phyloP scores from a whole-genome alignment of 208 protist species.

The Leishmania mexicana region DNA sequence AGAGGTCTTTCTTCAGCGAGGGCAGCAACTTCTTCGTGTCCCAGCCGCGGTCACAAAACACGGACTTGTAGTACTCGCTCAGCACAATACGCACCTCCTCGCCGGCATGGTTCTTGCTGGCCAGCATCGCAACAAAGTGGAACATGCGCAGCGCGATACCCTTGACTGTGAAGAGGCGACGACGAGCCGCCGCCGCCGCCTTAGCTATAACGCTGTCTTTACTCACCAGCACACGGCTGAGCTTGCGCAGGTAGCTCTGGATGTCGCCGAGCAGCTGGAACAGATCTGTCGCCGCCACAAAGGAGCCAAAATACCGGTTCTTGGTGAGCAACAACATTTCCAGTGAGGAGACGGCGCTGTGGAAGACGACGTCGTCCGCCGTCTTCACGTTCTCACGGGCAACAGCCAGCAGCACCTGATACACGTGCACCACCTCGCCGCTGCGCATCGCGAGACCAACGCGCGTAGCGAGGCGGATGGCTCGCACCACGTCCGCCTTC shows the following conservation, averaged over 20 bases:
- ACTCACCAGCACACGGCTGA: conserved; percentile 49
- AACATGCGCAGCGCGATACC: conserved; percentile 68
- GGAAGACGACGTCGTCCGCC: conserved; percentile 81
- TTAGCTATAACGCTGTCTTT: conserved; percentile 50
- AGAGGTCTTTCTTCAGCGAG: conserved; percentile 80
- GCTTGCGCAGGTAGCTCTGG: conserved; percentile 88
- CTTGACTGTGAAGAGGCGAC: conserved; percentile 72
- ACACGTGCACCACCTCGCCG: conserved; percentile 76
- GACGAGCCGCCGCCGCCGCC: conserved; percentile 50
- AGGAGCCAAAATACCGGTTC: conserved; percentile 86
- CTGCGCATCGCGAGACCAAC: conserved; percentile 70
- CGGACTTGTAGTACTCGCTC: conserved; percentile 87
- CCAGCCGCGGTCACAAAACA: conserved; percentile 91
- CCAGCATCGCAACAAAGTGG: conserved; percentile 84
- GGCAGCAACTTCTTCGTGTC: conserved; percentile 74
- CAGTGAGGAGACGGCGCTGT: conserved; percentile 56
- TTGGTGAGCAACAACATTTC: conserved; percentile 80
- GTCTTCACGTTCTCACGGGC: conserved; percentile 82
- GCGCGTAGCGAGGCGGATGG: conserved; percentile 67
- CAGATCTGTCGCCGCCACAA: conserved; percentile 62
- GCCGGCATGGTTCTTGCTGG: conserved; percentile 86
- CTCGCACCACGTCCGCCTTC: conserved; percentile 80
- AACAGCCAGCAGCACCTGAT: conserved; percentile 87
- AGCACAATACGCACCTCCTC: conserved; percentile 85
- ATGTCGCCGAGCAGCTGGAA: conserved; percentile 89